Conservation (phyloP, 139 green algal genomes). For the Asterochloris sp. region DNA sequence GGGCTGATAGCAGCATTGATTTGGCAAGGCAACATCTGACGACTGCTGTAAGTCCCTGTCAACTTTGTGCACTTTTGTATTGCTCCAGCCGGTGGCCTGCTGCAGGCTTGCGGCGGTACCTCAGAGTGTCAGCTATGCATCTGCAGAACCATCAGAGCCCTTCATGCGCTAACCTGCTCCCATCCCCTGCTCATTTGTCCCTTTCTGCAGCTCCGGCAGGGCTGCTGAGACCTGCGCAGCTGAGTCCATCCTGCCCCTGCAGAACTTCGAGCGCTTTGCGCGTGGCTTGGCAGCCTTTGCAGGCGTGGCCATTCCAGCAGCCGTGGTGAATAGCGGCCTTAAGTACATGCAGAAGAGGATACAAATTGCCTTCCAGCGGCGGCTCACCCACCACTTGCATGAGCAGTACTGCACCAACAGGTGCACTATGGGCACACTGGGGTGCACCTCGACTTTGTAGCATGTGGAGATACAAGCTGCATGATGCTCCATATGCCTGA, state of each 20-base stretch:
- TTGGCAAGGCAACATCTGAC: no score
- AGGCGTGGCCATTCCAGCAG: conserved; percentile 69
- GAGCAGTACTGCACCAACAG: conserved; percentile 78
- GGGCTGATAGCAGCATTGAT: neutral
- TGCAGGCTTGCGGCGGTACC: no score
- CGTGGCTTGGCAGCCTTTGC: conserved; percentile 56
- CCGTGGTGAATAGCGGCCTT: conserved; percentile 82
- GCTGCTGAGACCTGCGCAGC: neutral
- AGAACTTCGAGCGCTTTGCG: conserved; percentile 55
- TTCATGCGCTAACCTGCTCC: no score
- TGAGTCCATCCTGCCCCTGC: conserved; percentile 4
- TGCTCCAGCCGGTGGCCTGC: no score
- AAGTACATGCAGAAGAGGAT: conserved; percentile 95
- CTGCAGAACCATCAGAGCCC: no score
- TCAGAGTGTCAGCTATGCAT: no score
- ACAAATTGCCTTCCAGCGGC: conserved; percentile 49
- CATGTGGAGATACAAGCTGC: no score
- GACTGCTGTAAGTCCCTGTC: no score
- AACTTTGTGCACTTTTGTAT: no score
- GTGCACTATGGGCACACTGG: conserved; percentile 6
- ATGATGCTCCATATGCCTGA: no score
- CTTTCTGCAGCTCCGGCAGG: neutral
- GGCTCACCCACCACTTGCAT: conserved; percentile 80
- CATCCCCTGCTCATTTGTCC: no score
- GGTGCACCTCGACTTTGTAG: no score